These are phyloP conservation scores for Colletotrichum spinosum DNA, from an alignment of 2,329 filamentous ascomycete species.

Conservation along the genomic window DNA sequence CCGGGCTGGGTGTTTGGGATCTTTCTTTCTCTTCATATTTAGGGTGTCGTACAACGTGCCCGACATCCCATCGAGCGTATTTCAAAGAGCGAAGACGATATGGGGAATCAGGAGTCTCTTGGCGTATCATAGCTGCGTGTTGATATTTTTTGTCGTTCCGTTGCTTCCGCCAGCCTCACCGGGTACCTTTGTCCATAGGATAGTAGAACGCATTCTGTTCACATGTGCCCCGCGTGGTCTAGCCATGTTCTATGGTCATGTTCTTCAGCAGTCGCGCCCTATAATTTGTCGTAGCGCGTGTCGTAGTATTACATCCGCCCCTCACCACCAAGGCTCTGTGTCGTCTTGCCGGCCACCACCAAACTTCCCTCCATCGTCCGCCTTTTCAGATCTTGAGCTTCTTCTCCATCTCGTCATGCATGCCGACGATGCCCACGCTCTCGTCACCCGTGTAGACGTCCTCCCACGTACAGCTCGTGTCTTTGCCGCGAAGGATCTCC, in stretches of 20 bases:
- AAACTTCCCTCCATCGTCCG: conserved; percentile 40
- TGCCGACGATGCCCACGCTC: conserved; percentile 74
- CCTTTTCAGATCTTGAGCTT: conserved; percentile 78
- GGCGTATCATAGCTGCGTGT: conserved; percentile 43
- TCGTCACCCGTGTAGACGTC: conserved; percentile 90
- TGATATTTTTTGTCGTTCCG: conserved; percentile 37
- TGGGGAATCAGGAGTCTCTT: conserved; percentile 41
- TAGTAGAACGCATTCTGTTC: conserved; percentile 37
- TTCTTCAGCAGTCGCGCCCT: conserved; percentile 17
- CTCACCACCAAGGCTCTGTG: conserved; percentile 4
- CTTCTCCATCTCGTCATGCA: conserved; percentile 95
- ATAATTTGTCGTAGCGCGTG: conserved; percentile 13
- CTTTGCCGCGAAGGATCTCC: conserved; percentile 86
- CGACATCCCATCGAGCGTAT: conserved; percentile 35
- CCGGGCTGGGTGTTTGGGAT: conserved; percentile 25
- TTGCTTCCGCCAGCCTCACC: conserved; percentile 36
- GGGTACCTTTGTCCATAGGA: conserved; percentile 36
- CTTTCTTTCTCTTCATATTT: conserved; percentile 35
- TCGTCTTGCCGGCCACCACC: conserved; percentile 3
- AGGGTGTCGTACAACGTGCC: conserved; percentile 34
- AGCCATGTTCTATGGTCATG: conserved; percentile 13
- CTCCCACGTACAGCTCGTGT: conserved; percentile 88
- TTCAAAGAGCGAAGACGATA: conserved; percentile 40
- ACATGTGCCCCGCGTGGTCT: conserved; percentile 11
- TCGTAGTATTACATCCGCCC: conserved; percentile 29